A percentile compares a stretch with the other conserved stretches of the same genome.
Conservation (phyloP, 78 protist species). For the Planoprotostelium fungivorum region DNA sequence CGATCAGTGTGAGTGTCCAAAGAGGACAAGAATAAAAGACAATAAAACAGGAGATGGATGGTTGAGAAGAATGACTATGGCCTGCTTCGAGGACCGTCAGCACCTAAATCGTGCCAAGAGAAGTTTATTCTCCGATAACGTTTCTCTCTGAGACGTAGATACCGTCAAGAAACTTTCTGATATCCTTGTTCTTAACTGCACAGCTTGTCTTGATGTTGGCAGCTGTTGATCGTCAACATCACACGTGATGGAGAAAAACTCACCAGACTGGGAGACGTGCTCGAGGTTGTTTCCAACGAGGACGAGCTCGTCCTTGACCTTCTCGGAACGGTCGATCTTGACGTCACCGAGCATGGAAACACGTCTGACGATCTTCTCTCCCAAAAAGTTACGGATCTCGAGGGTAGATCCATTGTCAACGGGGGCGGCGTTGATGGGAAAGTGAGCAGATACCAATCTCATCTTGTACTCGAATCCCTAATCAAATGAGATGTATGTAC, state of each 20-base stretch:
- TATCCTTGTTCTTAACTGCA: conserved; percentile 94
- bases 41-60: too few species aligned
- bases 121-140: conserved; percentile 49
- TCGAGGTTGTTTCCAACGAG: conserved; percentile 94
- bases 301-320: conserved; percentile 93
- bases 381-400: conserved; percentile 98
- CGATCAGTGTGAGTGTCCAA: too few species aligned
- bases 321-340: conserved; percentile 52
- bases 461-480: conserved; percentile 98
- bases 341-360: conserved; percentile 83
- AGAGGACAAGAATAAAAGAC: too few species aligned
- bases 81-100: neutral
- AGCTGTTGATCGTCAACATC: neutral
- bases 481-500: too few species aligned
- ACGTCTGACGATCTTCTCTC: conserved; percentile 85
- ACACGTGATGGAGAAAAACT: neutral
- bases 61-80: too few species aligned
- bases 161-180: conserved; percentile 99
- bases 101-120: neutral
- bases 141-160: conserved; percentile 88
- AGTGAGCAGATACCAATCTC: conserved; percentile 97
- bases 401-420: conserved; percentile 65
- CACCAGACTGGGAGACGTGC: conserved; percentile 82
- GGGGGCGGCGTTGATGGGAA: conserved; percentile 93
- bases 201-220: conserved; percentile 2